Evolutionary conservation across 768 basidiomycete genomes (phyloP).

Genomic region (Mycena amicta): DNA sequence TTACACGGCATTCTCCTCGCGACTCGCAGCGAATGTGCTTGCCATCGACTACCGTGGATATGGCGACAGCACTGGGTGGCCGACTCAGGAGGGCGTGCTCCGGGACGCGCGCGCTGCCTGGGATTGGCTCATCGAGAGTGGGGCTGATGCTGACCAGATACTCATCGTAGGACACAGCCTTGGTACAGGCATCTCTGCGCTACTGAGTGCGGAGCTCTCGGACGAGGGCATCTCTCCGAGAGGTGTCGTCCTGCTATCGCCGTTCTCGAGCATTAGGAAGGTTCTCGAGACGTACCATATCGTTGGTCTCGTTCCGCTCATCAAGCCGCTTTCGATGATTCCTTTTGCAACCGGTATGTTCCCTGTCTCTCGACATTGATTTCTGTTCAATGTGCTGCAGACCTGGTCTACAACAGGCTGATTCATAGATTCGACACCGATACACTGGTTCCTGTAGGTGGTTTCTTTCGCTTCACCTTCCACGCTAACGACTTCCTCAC

Average conservation of each 20-base stretch:
- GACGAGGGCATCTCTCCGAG: slow-evolving; percentile 42
- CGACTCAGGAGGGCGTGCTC: slow-evolving; percentile 73
- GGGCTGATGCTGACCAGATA: slow-evolving; percentile 52
- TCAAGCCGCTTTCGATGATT: slow-evolving; percentile 68
- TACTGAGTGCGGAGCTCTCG: slow-evolving; percentile 50
- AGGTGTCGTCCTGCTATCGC: slow-evolving; percentile 57
- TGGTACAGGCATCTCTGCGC: slow-evolving; percentile 67
- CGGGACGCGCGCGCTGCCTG: slow-evolving; percentile 76
- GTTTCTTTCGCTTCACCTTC: neutral
- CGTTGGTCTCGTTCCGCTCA: slow-evolving; percentile 66
- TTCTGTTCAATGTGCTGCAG: slow-evolving; percentile 32
- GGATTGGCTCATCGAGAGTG: slow-evolving; percentile 59
- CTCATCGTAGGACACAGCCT: slow-evolving; percentile 75
- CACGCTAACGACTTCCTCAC: slow-evolving; percentile 4
- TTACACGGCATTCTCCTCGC: slow-evolving; percentile 66
- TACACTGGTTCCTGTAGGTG: slow-evolving; percentile 57
- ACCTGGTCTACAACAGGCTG: slow-evolving; percentile 55
- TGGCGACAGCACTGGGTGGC: slow-evolving; percentile 80
- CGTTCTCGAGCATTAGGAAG: slow-evolving; percentile 60
- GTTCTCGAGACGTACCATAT: slow-evolving; percentile 71
- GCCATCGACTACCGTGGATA: slow-evolving; percentile 93
- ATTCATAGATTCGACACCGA: slow-evolving; percentile 66
- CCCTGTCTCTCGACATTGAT: neutral
- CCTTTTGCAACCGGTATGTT: slow-evolving; percentile 66
- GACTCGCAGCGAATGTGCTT: slow-evolving; percentile 74